Conservation (phyloP, 2,329 filamentous ascomycete species). For the Colletotrichum lini region DNA sequence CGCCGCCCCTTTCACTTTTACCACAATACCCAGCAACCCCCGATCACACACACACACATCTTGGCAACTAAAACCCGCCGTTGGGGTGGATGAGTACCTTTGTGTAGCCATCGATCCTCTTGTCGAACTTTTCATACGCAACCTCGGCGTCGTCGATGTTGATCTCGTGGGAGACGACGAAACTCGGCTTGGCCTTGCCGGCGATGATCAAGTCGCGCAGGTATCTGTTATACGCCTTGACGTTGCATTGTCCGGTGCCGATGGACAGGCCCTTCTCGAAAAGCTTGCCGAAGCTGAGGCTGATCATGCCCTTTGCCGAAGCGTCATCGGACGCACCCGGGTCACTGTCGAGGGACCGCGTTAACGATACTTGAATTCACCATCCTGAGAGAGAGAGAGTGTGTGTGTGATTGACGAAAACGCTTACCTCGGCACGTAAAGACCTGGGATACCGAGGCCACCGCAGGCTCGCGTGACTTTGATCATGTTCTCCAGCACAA, state of each 20-base stretch:
- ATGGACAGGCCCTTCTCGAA: slow-evolving; percentile 77
- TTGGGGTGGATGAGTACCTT: slow-evolving; percentile 79
- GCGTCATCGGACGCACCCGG: slow-evolving; percentile 75
- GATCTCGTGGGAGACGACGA: slow-evolving; percentile 77
- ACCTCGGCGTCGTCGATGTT: slow-evolving; percentile 71
- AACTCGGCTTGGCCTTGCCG: slow-evolving; percentile 75
- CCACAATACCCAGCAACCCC: neutral
- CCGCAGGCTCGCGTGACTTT: slow-evolving; percentile 73
- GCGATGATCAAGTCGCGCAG: slow-evolving; percentile 76
- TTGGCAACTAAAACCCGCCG: slow-evolving; percentile 51
- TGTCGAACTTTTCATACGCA: slow-evolving; percentile 77
- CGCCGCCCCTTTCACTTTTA: neutral
- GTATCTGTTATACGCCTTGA: slow-evolving; percentile 78
- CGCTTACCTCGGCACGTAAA: slow-evolving; percentile 58
- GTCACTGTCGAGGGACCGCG: slow-evolving; percentile 59
- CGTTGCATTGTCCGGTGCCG: slow-evolving; percentile 76
- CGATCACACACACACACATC: no score
- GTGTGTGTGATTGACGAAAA: neutral
- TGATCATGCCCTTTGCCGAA: slow-evolving; percentile 73
- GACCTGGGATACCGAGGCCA: slow-evolving; percentile 72
- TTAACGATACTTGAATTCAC: neutral
- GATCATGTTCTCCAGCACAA: slow-evolving; percentile 76
- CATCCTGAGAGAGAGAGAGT: no score
- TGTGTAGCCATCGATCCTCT: slow-evolving; percentile 75
- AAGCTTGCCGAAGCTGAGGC: slow-evolving; percentile 76